These are phyloP conservation scores for Colletotrichum magnum DNA, from an alignment of 2,329 filamentous ascomycete species.

Conservation along the genomic window DNA sequence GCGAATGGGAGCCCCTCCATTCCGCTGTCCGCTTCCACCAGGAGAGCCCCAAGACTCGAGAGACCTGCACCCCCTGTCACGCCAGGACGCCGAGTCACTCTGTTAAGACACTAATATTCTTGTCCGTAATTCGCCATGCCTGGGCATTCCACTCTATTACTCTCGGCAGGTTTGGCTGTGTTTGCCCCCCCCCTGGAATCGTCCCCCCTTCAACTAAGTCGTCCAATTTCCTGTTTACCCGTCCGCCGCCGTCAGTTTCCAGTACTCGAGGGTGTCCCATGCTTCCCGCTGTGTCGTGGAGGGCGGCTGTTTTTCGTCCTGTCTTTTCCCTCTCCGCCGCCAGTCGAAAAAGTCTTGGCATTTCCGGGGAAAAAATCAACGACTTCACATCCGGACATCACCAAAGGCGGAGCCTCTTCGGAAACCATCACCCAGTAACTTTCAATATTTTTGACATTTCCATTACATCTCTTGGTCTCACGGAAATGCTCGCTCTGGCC, in stretches of 20 bases:
- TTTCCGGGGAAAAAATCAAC: neutral
- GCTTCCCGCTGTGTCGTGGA: too few species aligned
- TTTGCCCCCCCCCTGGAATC: neutral
- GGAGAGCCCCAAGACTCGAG: neutral
- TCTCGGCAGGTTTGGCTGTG: constrained; percentile 26
- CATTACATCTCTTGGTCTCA: neutral
- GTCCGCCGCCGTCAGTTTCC: neutral
- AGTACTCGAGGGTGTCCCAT: constrained; percentile 8
- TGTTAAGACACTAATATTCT: constrained; percentile 30
- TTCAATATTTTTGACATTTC: neutral
- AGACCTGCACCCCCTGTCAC: neutral
- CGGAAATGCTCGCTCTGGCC: neutral
- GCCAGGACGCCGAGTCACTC: constrained; percentile 21
- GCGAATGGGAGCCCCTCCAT: constrained; percentile 10
- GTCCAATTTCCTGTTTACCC: neutral
- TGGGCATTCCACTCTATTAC: constrained; percentile 24
- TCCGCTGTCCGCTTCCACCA: neutral
- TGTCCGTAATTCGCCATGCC: constrained; percentile 22
- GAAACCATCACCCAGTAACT: neutral
- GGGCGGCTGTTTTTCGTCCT: constrained; percentile 2
- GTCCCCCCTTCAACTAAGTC: neutral
- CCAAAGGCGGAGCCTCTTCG: neutral
- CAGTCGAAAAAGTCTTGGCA: constrained; percentile 18
- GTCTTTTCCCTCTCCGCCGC: constrained; percentile 10
- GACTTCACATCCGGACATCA: neutral